phyloP scores from a whole-genome alignment of 106 monocot genomes.

The Posidonia australis region DNA sequence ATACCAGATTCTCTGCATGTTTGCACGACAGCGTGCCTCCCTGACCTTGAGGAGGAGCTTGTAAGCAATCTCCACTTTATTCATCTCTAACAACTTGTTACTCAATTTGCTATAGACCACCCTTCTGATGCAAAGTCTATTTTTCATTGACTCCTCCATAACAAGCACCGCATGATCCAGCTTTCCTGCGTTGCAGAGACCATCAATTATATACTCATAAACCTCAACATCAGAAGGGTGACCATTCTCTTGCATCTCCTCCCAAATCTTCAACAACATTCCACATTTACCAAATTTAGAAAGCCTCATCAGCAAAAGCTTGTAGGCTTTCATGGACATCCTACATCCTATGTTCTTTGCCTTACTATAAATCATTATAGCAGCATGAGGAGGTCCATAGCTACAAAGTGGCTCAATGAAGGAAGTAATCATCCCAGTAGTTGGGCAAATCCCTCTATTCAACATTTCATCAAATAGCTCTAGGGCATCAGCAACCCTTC shows the following conservation, averaged over 20 bases:
- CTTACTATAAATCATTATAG: constrained; percentile 72
- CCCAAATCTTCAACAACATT: constrained; percentile 72
- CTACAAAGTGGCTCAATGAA: constrained; percentile 62
- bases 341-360: constrained; percentile 56
- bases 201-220: constrained; percentile 79
- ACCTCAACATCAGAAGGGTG: constrained; percentile 63
- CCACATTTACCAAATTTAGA: constrained; percentile 78
- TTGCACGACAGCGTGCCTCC: constrained; percentile 33
- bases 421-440: constrained; percentile 64
- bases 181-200: constrained; percentile 82
- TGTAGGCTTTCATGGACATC: constrained; percentile 82
- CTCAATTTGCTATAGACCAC: constrained; percentile 76
- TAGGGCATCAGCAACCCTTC: constrained; percentile 85
- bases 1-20: constrained; percentile 65
- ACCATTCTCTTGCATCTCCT: constrained; percentile 82
- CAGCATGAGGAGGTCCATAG: constrained; percentile 96
- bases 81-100: constrained; percentile 61
- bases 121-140: constrained; percentile 56
- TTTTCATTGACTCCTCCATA: constrained; percentile 61
- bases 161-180: constrained; percentile 71
- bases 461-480: constrained; percentile 81
- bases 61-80: constrained; percentile 85
- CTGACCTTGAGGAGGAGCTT: constrained; percentile 76
- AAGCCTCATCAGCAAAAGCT: constrained; percentile 83
- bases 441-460: constrained; percentile 39